Percentiles rank a stretch among this genome's conserved stretches.
Evolutionary conservation across 345 rosid species (phyloP).

Genomic region (Isatis tinctoria): DNA sequence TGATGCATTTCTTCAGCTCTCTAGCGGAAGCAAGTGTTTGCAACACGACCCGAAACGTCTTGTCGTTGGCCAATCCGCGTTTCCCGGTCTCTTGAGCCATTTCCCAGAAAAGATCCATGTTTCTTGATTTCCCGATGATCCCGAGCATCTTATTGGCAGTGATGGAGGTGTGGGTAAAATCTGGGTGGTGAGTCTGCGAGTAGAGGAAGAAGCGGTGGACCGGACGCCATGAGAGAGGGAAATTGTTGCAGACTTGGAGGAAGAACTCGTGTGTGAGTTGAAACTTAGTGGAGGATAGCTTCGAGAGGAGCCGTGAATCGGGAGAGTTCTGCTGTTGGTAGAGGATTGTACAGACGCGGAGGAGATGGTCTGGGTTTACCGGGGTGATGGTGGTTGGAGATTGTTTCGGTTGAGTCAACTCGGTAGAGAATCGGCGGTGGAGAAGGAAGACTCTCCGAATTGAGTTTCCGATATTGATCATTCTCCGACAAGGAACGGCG

Average conservation of each 20-base stretch:
- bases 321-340: slow-evolving; percentile 72
- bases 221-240: slow-evolving; percentile 84
- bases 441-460: neutral
- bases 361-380: slow-evolving; percentile 52
- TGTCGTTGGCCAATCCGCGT: slow-evolving; percentile 52
- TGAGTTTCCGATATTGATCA: slow-evolving; percentile 17
- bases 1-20: slow-evolving; percentile 69
- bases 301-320: slow-evolving; percentile 54
- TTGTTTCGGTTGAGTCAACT: slow-evolving; percentile 4
- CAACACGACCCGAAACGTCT: slow-evolving; percentile 58
- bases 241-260: slow-evolving; percentile 83
- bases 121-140: slow-evolving; percentile 57
- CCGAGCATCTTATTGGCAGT: slow-evolving; percentile 70
- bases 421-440: slow-evolving; percentile 12
- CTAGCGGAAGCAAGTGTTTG: slow-evolving; percentile 58
- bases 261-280: slow-evolving; percentile 64
- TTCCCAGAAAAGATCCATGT: slow-evolving; percentile 75
- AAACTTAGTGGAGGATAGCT: slow-evolving; percentile 44
- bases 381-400: slow-evolving; percentile 26
- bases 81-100: slow-evolving; percentile 44
- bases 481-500: slow-evolving; percentile 5
- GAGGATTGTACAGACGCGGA: slow-evolving; percentile 74
- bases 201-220: slow-evolving; percentile 67
- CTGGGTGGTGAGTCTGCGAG: slow-evolving; percentile 37
- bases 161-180: slow-evolving; percentile 44